A percentile compares a stretch with the other conserved stretches of the same genome.
Evolutionary conservation across 306 rosid genomes (phyloP).

Genomic region (Vigna nakashimae): DNA sequence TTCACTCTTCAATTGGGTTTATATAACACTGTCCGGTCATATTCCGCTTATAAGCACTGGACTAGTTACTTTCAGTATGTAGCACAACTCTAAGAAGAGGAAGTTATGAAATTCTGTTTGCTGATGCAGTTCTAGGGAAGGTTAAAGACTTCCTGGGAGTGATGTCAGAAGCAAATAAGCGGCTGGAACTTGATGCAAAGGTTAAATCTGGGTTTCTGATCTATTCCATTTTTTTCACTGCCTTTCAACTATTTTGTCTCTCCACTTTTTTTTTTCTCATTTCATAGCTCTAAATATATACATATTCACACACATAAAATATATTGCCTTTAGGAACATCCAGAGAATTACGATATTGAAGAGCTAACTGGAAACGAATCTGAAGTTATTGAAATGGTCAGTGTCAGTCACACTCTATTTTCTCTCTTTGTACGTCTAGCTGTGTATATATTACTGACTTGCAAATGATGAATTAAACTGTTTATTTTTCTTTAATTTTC

Average conservation of each 20-base stretch:
- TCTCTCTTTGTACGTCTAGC: background rate
- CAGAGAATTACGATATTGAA: conserved; percentile 73
- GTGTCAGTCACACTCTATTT: conserved; percentile 39
- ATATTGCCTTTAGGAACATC: conserved; percentile 56
- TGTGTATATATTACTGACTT: background rate
- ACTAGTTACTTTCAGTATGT: background rate
- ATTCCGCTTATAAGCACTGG: background rate
- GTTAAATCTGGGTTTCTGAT: conserved; percentile 51
- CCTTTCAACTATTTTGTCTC: background rate
- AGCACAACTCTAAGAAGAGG: background rate
- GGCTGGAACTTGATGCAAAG: conserved; percentile 68
- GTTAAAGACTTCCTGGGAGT: conserved; percentile 71
- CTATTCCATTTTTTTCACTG: conserved; percentile 4
- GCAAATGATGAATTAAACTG: conserved; percentile 11
- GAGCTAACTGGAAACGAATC: conserved; percentile 78
- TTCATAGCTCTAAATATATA: conserved; percentile 2
- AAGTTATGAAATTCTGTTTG: background rate
- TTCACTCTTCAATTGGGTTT: conserved; percentile 19
- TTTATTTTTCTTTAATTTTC: conserved; percentile 5
- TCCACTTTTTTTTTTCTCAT: background rate
- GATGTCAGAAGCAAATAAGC: conserved; percentile 77
- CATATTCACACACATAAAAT: no score
- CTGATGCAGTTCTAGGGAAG: conserved; percentile 49
- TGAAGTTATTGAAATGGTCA: conserved; percentile 75
- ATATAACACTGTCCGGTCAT: conserved; percentile 12